Conservation (phyloP, 2,329 filamentous ascomycete genomes). For the Cladosporium austrohemisphaericum region DNA sequence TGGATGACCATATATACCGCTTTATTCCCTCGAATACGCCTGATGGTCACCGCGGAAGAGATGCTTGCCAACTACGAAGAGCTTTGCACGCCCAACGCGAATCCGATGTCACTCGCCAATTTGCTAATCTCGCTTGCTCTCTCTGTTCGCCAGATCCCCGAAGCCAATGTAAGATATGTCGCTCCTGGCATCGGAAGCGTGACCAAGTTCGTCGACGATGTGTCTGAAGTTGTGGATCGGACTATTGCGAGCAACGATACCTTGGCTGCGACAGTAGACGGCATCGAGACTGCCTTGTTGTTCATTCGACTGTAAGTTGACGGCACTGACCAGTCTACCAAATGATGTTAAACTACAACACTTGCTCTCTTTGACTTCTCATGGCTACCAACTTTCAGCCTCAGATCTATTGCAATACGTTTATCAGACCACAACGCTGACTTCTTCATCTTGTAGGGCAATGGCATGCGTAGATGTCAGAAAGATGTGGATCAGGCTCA, state of each 20-base stretch:
- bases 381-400: too few species aligned
- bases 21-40: conserved; percentile 24
- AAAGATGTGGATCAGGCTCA: conserved; percentile 36
- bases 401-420: too few species aligned
- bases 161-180: not conserved
- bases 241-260: conserved; percentile 32
- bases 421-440: too few species aligned
- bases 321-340: too few species aligned
- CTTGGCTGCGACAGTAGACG: conserved; percentile 31
- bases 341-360: too few species aligned
- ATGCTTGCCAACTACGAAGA: conserved; percentile 28
- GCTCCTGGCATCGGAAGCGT: conserved; percentile 13
- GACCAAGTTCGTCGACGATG: conserved; percentile 21
- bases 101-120: conserved; percentile 27
- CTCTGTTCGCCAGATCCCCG: conserved; percentile 26
- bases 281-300: conserved; percentile 33
- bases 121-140: conserved; percentile 31
- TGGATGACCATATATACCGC: conserved; percentile 27
- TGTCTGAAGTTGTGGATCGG: conserved; percentile 28
- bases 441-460: conserved; percentile 23
- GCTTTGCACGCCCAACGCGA: conserved; percentile 21
- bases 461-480: conserved; percentile 34
- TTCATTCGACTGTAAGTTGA: conserved; percentile 36
- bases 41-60: conserved; percentile 20
- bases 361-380: too few species aligned